A percentile compares a stretch with the other conserved stretches of the same genome.
phyloP scores from a whole-genome alignment of 208 protist genomes.

The Wallacemonas sp. region DNA sequence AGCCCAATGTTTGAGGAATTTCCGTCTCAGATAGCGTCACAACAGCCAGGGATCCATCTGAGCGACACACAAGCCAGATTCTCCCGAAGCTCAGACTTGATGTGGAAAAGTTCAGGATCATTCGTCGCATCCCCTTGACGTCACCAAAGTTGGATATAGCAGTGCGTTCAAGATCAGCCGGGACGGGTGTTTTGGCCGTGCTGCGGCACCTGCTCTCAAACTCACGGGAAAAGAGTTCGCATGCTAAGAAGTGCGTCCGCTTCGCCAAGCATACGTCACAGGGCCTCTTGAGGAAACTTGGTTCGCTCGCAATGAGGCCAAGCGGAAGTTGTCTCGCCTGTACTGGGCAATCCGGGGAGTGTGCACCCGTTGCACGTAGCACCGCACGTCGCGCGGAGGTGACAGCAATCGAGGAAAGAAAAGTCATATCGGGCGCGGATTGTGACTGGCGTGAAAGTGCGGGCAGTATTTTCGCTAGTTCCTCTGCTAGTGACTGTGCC shows the following conservation, averaged over 20 bases:
- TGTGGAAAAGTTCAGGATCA: slow-evolving; percentile 38
- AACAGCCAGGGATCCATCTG: slow-evolving; percentile 25
- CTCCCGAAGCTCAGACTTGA: slow-evolving; percentile 45
- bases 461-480: slow-evolving; percentile 28
- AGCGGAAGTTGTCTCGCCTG: slow-evolving; percentile 40
- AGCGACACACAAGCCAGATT: slow-evolving; percentile 68
- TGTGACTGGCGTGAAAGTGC: slow-evolving; percentile 15
- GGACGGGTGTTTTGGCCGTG: slow-evolving; percentile 14
- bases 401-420: slow-evolving; percentile 37
- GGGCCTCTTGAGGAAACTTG: slow-evolving; percentile 44
- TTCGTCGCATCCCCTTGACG: slow-evolving; percentile 29
- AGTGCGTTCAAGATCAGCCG: slow-evolving; percentile 25
- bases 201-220: slow-evolving; percentile 34
- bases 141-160: slow-evolving; percentile 40
- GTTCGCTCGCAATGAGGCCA: slow-evolving; percentile 35
- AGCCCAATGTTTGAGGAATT: slow-evolving; percentile 54
- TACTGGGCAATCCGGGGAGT: slow-evolving; percentile 64
- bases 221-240: slow-evolving; percentile 58
- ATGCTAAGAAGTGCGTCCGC: slow-evolving; percentile 72
- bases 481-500: neutral
- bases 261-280: slow-evolving; percentile 55
- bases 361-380: slow-evolving; percentile 7
- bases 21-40: slow-evolving; percentile 51
- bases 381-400: slow-evolving; percentile 30
- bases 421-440: neutral